Evolutionary conservation across 2,329 filamentous ascomycete species (phyloP).

Genomic region (Xylariaceae sp.): DNA sequence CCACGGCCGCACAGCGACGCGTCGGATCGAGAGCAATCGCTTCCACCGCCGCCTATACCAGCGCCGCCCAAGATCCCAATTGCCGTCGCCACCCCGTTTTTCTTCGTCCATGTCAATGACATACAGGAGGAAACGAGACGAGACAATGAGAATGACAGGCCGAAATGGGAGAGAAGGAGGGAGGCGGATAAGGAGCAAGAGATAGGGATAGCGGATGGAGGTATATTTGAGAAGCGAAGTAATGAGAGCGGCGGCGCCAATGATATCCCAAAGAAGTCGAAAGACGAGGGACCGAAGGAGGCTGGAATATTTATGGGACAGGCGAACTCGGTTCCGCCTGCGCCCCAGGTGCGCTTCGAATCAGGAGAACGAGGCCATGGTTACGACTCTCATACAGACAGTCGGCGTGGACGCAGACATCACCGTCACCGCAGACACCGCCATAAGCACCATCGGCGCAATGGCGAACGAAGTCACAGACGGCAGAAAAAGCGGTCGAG

Average conservation of each 20-base stretch:
- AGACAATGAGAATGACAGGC: slow-evolving; percentile 1
- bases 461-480: slow-evolving; percentile 7
- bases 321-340: slow-evolving; percentile 6
- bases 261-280: not conserved
- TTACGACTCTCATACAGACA: not conserved
- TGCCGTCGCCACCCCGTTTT: slow-evolving; percentile 1
- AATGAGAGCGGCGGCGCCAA: not conserved
- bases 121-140: slow-evolving; percentile 1
- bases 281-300: not conserved
- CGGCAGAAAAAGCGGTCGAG: slow-evolving; percentile 8
- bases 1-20: slow-evolving; percentile 1
- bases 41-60: slow-evolving; percentile 9
- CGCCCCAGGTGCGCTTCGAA: not conserved
- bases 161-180: not conserved
- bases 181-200: not conserved
- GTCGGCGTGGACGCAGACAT: not conserved
- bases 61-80: not conserved
- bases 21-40: slow-evolving; percentile 5
- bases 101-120: slow-evolving; percentile 5
- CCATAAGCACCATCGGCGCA: slow-evolving; percentile 11
- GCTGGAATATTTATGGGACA: not conserved
- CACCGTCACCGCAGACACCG: slow-evolving; percentile 1
- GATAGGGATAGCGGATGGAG: not conserved
- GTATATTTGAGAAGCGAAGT: not conserved
- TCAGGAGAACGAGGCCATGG: not conserved